Evolutionary conservation across 257 asterid species (phyloP).

Genomic region (Penstemon eatonii): DNA sequence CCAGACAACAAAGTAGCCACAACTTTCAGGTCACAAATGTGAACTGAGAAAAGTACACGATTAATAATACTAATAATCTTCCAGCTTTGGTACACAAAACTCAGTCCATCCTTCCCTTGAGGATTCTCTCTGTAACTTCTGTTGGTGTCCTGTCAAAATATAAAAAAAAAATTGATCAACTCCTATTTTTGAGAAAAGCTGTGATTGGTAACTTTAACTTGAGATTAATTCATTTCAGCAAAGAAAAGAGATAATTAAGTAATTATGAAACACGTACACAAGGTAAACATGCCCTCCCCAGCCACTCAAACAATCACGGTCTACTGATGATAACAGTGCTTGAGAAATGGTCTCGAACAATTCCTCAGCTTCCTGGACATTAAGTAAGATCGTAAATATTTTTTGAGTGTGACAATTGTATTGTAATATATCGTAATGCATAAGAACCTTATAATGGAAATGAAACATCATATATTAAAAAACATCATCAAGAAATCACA

Average conservation of each 20-base stretch:
- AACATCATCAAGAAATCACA: no score
- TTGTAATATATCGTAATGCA: no score
- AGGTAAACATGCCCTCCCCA: slow-evolving; percentile 99
- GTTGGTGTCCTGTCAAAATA: slow-evolving; percentile 74
- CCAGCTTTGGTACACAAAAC: slow-evolving; percentile 12
- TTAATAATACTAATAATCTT: slow-evolving; percentile 7
- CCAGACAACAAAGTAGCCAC: slow-evolving; percentile 12
- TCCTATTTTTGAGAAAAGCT: neutral
- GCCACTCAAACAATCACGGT: slow-evolving; percentile 97
- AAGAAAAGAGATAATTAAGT: neutral
- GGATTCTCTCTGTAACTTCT: slow-evolving; percentile 83
- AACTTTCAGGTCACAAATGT: slow-evolving; percentile 18
- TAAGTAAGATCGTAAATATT: neutral
- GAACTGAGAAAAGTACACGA: neutral
- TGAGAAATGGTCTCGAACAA: slow-evolving; percentile 92
- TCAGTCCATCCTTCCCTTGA: slow-evolving; percentile 93
- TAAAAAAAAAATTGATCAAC: neutral
- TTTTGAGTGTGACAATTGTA: neutral
- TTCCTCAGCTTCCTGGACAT: slow-evolving; percentile 77
- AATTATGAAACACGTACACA: slow-evolving; percentile 56
- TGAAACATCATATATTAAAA: no score
- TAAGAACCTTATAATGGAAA: no score
- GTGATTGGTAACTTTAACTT: neutral
- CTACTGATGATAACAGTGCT: slow-evolving; percentile 81
- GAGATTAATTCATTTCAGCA: neutral